Conservation (phyloP, 1,284 basidiomycete genomes). For the Sporisorium iseilematis-ciliati region DNA sequence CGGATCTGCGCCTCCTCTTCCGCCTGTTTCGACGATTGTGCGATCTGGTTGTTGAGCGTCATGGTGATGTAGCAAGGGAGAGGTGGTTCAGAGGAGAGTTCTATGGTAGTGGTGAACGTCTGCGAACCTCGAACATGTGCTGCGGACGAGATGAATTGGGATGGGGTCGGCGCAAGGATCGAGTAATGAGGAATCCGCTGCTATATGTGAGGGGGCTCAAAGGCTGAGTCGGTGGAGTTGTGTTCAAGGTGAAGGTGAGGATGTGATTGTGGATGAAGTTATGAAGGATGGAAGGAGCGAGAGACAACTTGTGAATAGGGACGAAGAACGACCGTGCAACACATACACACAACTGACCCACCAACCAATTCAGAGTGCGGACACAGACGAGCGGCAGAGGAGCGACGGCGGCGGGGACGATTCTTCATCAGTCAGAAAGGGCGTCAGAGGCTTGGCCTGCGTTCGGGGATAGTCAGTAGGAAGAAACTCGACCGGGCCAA, state of each 20-base stretch:
- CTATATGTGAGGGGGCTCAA: background rate
- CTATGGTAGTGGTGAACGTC: background rate
- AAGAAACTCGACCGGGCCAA: background rate
- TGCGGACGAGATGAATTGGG: background rate
- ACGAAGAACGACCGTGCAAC: background rate
- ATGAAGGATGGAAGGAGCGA: background rate
- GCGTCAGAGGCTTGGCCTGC: background rate
- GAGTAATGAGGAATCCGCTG: background rate
- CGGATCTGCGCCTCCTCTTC: constrained; percentile 50
- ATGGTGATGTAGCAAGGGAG: constrained; percentile 13
- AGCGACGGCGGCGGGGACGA: background rate
- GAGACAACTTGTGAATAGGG: background rate
- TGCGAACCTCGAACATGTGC: background rate
- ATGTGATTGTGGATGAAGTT: background rate
- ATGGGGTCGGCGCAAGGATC: background rate
- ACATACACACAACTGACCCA: background rate
- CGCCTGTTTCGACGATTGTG: constrained; percentile 48
- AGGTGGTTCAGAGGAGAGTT: background rate
- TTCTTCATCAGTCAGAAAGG: constrained; percentile 5
- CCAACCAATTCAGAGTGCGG: background rate
- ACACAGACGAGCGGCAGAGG: background rate
- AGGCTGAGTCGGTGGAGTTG: background rate
- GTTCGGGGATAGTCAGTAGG: constrained; percentile 9
- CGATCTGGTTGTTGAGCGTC: constrained; percentile 35
- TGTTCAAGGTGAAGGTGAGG: background rate